Conservation (phyloP, 768 basidiomycete species). For the Boletus subparvulus region DNA sequence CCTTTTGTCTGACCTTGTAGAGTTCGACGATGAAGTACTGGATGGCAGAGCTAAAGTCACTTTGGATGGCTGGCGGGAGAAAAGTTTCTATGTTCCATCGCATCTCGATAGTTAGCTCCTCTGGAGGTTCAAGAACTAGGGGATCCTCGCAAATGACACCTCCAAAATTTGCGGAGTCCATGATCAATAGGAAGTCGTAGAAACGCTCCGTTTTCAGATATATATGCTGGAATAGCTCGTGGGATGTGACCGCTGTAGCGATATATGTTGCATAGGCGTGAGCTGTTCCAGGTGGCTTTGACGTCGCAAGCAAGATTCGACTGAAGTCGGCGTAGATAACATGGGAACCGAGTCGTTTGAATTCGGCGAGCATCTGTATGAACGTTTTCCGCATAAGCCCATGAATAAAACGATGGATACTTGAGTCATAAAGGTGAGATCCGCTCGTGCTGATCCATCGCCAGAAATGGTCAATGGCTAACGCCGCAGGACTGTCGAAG, state of each 20-base stretch:
- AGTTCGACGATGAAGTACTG: slow-evolving; percentile 85
- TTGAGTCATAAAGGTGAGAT: slow-evolving; percentile 88
- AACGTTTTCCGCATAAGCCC: slow-evolving; percentile 98
- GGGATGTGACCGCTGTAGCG: slow-evolving; percentile 86
- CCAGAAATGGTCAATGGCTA: slow-evolving; percentile 94
- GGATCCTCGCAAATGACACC: slow-evolving; percentile 87
- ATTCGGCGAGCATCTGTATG: slow-evolving; percentile 94
- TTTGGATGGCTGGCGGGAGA: slow-evolving; percentile 80
- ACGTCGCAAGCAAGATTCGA: slow-evolving; percentile 85
- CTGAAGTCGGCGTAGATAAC: slow-evolving; percentile 94
- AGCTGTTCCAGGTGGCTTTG: slow-evolving; percentile 94
- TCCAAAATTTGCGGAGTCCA: slow-evolving; percentile 92
- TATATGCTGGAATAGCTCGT: slow-evolving; percentile 94
- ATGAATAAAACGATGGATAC: slow-evolving; percentile 89
- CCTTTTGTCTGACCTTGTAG: slow-evolving; percentile 69
- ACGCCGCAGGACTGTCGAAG: slow-evolving; percentile 60
- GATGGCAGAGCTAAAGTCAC: slow-evolving; percentile 68
- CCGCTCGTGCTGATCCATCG: slow-evolving; percentile 89
- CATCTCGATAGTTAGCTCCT: slow-evolving; percentile 74
- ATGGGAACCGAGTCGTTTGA: slow-evolving; percentile 90
- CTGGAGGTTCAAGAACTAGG: slow-evolving; percentile 61
- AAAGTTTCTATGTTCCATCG: slow-evolving; percentile 92
- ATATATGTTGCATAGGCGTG: slow-evolving; percentile 96
- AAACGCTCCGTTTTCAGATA: slow-evolving; percentile 83
- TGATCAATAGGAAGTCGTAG: slow-evolving; percentile 93